These are phyloP conservation scores for Aspergillus pseudoviridinutans DNA, from an alignment of 2,329 filamentous ascomycete species.

Conservation along the genomic window DNA sequence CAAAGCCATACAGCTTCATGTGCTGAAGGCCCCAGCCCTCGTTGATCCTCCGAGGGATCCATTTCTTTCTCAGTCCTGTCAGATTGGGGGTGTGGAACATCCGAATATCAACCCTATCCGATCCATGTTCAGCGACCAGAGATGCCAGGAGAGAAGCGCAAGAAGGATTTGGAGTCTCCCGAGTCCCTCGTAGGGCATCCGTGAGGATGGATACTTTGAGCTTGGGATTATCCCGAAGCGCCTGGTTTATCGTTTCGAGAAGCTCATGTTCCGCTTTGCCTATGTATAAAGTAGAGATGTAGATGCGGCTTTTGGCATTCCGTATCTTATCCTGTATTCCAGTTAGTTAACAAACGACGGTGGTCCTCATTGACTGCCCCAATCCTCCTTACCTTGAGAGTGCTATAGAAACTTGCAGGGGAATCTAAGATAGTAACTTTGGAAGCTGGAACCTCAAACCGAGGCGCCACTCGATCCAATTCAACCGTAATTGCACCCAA, in stretches of 20 bases:
- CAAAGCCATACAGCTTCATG: conserved; percentile 96
- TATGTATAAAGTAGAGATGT: conserved; percentile 94
- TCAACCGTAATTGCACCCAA: conserved; percentile 64
- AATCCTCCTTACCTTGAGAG: conserved; percentile 64
- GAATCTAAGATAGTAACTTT: conserved; percentile 75
- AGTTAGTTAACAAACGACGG: not conserved
- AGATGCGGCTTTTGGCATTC: conserved; percentile 73
- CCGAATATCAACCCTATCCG: conserved; percentile 80
- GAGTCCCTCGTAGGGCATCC: conserved; percentile 83
- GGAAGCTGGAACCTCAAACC: conserved; percentile 78
- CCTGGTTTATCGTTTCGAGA: conserved; percentile 71
- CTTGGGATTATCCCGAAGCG: conserved; percentile 68
- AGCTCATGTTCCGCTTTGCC: conserved; percentile 89
- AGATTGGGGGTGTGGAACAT: conserved; percentile 99
- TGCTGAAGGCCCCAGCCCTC: conserved; percentile 98
- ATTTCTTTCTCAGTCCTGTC: conserved; percentile 76
- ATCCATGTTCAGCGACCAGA: conserved; percentile 77
- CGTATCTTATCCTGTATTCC: conserved; percentile 68
- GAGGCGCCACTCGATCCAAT: conserved; percentile 83
- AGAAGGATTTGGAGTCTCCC: conserved; percentile 80
- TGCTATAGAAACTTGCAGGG: conserved; percentile 86
- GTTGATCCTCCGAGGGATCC: conserved; percentile 85
- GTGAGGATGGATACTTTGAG: conserved; percentile 85
- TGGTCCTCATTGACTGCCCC: not conserved
- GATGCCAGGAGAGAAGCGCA: conserved; percentile 84